These are phyloP conservation scores for Scheffersomyces coipomensis DNA, from an alignment of 805 yeast species.

Conservation along the genomic window DNA sequence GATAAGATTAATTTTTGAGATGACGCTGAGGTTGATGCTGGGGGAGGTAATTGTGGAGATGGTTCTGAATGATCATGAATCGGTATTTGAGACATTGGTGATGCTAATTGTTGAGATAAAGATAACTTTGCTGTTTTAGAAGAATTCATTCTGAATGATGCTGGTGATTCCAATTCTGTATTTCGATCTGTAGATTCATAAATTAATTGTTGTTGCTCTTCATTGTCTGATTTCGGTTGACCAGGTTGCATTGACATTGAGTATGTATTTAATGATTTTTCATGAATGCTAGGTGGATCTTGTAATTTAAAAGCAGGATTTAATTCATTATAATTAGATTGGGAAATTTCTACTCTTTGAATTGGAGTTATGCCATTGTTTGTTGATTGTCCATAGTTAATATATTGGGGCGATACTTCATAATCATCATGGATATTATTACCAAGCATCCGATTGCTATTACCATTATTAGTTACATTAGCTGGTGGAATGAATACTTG, in stretches of 20 bases:
- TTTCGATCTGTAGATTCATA: background rate
- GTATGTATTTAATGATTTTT: conserved; percentile 2
- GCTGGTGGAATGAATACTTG: background rate
- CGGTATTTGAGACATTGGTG: conserved; percentile 18
- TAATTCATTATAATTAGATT: conserved; percentile 3
- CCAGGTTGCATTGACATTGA: background rate
- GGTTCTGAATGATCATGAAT: conserved; percentile 21
- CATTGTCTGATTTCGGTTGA: background rate
- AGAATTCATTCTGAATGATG: background rate
- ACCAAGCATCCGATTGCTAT: too few species aligned
- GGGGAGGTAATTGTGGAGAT: conserved; percentile 39
- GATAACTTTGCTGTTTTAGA: conserved; percentile 1
- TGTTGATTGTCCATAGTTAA: background rate
- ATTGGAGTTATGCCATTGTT: background rate
- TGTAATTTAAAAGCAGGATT: conserved; percentile 11
- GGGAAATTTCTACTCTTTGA: conserved; percentile 7
- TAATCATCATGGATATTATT: background rate
- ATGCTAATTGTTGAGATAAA: conserved; percentile 15
- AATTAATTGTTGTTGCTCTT: conserved; percentile 1
- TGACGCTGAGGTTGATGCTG: conserved; percentile 22
- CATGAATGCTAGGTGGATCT: conserved; percentile 10
- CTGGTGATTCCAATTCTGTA: background rate
- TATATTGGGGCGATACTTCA: background rate
- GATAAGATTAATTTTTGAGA: conserved; percentile 25
- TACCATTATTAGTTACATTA: background rate